Conservation (phyloP, 345 rosid genomes). For the Clausena lansium region DNA sequence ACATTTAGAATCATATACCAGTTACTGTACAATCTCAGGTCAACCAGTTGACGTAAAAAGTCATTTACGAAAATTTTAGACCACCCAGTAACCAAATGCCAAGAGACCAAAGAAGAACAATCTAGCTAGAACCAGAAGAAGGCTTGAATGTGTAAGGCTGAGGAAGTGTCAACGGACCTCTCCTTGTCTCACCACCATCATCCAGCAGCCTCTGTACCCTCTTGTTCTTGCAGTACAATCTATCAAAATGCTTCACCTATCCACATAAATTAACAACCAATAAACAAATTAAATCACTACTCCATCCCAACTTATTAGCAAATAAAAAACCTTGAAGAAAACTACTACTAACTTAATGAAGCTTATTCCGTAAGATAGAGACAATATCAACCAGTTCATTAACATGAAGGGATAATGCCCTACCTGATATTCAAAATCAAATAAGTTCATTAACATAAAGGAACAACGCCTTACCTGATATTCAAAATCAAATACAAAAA, state of each 20-base stretch:
- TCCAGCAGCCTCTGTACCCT: constrained; percentile 66
- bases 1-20: neutral
- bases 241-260: constrained; percentile 93
- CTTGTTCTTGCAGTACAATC: constrained; percentile 69
- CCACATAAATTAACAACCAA: neutral
- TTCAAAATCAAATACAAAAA: neutral
- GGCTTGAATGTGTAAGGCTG: constrained; percentile 84
- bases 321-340: neutral
- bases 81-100: constrained; percentile 2
- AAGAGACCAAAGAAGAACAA: neutral
- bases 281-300: constrained; percentile 1
- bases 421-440: too few species aligned
- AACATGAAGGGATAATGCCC: too few species aligned
- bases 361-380: neutral
- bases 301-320: neutral
- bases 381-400: neutral
- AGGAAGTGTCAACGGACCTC: constrained; percentile 76
- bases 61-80: neutral
- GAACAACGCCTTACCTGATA: too few species aligned
- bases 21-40: neutral
- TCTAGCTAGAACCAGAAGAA: constrained; percentile 25
- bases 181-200: constrained; percentile 58
- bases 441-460: neutral
- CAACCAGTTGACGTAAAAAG: neutral
- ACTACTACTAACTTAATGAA: neutral